A percentile compares a stretch with the other conserved stretches of the same genome.
phyloP scores from a whole-genome alignment of 805 yeast species.

The Pichia scutulata region DNA sequence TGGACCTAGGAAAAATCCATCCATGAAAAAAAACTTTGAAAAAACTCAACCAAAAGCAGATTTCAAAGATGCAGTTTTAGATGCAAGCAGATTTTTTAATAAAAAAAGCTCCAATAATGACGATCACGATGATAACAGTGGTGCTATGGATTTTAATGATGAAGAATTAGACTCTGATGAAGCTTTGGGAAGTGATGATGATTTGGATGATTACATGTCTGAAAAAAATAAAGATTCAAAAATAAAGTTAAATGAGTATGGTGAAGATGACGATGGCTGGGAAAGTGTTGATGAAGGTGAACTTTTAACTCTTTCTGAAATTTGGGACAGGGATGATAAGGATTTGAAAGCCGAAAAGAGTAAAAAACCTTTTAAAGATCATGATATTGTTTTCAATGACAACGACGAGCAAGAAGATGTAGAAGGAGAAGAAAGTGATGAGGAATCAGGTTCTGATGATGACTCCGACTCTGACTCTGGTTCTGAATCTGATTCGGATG shows the following conservation, averaged over 20 bases:
- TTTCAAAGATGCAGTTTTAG: constrained; percentile 26
- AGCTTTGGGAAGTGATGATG: constrained; percentile 79
- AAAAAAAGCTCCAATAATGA: constrained; percentile 3
- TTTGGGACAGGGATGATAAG: constrained; percentile 76
- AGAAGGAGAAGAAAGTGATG: constrained; percentile 13
- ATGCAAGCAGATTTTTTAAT: constrained; percentile 26
- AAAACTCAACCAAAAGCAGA: constrained; percentile 2
- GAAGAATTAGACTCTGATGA: constrained; percentile 60
- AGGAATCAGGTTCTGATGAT: constrained; percentile 2
- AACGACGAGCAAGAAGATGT: constrained; percentile 20
- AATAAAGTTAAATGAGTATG: constrained; percentile 25
- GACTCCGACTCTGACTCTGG: constrained; percentile 7
- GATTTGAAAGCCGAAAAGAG: constrained; percentile 25
- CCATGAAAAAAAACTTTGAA: constrained; percentile 14
- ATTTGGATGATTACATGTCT: constrained; percentile 55
- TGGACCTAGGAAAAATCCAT: not conserved
- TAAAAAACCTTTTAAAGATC: constrained; percentile 7
- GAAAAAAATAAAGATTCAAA: constrained; percentile 60
- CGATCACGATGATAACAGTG: constrained; percentile 9
- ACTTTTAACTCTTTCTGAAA: constrained; percentile 71
- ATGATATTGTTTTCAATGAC: constrained; percentile 16
- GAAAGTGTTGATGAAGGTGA: constrained; percentile 71
- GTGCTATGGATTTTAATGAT: constrained; percentile 30
- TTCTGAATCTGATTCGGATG: constrained; percentile 15
- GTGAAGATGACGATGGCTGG: constrained; percentile 54